phyloP scores from a whole-genome alignment of 2,329 filamentous ascomycete genomes.

The Herpotrichia juniperi region DNA sequence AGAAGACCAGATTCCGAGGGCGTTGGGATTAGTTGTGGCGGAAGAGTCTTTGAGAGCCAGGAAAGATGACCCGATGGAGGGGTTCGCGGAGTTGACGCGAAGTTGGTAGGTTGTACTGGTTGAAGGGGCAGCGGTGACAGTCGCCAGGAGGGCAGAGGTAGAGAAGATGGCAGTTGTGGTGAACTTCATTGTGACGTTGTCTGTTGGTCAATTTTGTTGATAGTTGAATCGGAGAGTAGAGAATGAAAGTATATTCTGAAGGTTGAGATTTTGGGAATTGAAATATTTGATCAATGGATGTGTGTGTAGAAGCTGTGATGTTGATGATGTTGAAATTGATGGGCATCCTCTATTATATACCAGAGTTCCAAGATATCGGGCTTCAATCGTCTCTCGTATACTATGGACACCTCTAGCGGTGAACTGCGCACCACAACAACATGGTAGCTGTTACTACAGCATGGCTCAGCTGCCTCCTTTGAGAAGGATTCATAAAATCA shows the following conservation, averaged over 20 bases:
- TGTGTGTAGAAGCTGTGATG: constrained; percentile 3
- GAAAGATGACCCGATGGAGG: constrained; percentile 1
- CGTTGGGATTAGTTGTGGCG: constrained; percentile 5
- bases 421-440: neutral
- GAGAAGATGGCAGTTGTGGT: constrained; percentile 5
- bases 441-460: neutral
- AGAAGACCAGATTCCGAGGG: constrained; percentile 11
- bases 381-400: neutral
- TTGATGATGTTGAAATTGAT: constrained; percentile 3
- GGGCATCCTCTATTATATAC: constrained; percentile 2
- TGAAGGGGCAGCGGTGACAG: neutral
- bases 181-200: constrained; percentile 11
- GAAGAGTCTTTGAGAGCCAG: constrained; percentile 6
- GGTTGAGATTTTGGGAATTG: neutral
- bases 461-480: neutral
- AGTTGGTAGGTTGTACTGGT: constrained; percentile 9
- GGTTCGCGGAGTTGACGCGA: constrained; percentile 2
- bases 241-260: neutral
- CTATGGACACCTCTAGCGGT: neutral
- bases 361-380: neutral
- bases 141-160: constrained; percentile 5
- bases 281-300: neutral
- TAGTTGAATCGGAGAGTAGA: neutral
- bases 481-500: neutral
- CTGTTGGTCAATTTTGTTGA: neutral